Evolutionary conservation across 2,329 filamentous ascomycete species (phyloP).

Genomic region (Orbilia brochopaga): DNA sequence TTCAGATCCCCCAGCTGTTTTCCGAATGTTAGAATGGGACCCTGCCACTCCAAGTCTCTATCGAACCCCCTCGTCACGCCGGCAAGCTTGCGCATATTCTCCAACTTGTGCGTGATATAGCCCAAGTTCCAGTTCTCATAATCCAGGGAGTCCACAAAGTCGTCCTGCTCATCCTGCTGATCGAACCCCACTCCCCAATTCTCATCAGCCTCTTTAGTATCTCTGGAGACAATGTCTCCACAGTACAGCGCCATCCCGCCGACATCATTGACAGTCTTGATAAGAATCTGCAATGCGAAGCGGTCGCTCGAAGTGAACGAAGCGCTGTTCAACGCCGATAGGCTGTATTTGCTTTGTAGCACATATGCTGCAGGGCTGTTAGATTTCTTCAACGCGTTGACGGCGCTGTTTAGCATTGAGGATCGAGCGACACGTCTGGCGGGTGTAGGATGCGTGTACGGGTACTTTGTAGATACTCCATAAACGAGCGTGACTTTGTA

Average conservation of each 20-base stretch:
- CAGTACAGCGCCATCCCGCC: conserved; percentile 10
- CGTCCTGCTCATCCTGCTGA: neutral
- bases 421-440: neutral
- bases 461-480: neutral
- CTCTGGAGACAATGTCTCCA: neutral
- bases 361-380: conserved; percentile 11
- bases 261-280: conserved; percentile 12
- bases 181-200: too few species aligned
- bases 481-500: conserved; percentile 24
- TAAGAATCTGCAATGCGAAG: conserved; percentile 4
- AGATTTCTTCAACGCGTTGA: conserved; percentile 8
- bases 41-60: neutral
- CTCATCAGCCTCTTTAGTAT: neutral
- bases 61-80: conserved; percentile 4
- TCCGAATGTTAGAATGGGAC: conserved; percentile 18
- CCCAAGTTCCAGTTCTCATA: conserved; percentile 5
- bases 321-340: neutral
- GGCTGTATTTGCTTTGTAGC: neutral
- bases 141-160: neutral
- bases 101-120: neutral
- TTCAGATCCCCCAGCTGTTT: conserved; percentile 7
- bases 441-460: neutral
- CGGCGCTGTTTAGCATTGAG: neutral
- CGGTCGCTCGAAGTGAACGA: neutral
- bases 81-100: conserved; percentile 7